phyloP scores from a whole-genome alignment of 2,329 filamentous ascomycete genomes.

The Epichloe hybrida region DNA sequence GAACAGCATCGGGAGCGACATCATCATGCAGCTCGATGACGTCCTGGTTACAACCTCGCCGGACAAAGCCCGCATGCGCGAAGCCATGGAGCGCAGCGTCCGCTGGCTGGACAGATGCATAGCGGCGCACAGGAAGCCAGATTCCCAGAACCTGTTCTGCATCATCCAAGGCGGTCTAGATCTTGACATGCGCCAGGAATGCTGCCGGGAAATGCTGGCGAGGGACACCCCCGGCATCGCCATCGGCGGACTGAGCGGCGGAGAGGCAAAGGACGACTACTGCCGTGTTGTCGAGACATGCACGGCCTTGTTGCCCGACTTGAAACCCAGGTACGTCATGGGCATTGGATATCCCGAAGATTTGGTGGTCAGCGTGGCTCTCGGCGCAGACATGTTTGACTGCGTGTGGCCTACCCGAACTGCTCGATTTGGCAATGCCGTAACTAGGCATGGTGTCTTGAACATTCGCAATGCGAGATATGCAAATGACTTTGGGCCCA shows the following conservation, averaged over 20 bases:
- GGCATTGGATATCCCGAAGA: conserved; percentile 97
- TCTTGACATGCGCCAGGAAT: conserved; percentile 69
- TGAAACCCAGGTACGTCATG: conserved; percentile 98
- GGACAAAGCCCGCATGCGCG: conserved; percentile 72
- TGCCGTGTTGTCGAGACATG: conserved; percentile 83
- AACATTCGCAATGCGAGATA: conserved; percentile 70
- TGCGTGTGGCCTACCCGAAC: conserved; percentile 98
- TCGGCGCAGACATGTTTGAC: conserved; percentile 98
- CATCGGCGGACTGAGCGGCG: conserved; percentile 87
- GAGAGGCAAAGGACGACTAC: conserved; percentile 86
- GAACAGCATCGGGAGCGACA: conserved; percentile 94
- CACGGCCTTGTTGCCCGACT: conserved; percentile 68
- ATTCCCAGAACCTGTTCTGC: conserved; percentile 86
- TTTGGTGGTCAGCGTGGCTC: conserved; percentile 78
- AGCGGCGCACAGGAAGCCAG: conserved; percentile 69
- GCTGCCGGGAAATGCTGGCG: conserved; percentile 74
- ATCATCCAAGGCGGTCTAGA: conserved; percentile 96
- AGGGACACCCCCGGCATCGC: conserved; percentile 93
- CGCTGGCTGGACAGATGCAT: conserved; percentile 96
- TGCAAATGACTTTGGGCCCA: conserved; percentile 65
- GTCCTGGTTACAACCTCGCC: conserved; percentile 94
- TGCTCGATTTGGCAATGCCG: conserved; percentile 87
- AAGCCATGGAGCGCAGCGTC: conserved; percentile 89
- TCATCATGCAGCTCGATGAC: conserved; percentile 99
- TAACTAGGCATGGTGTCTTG: conserved; percentile 68